Percentiles rank a stretch among this genome's conserved stretches.
Evolutionary conservation across 805 yeast species (phyloP).

Genomic region (Lachancea quebecensis): DNA sequence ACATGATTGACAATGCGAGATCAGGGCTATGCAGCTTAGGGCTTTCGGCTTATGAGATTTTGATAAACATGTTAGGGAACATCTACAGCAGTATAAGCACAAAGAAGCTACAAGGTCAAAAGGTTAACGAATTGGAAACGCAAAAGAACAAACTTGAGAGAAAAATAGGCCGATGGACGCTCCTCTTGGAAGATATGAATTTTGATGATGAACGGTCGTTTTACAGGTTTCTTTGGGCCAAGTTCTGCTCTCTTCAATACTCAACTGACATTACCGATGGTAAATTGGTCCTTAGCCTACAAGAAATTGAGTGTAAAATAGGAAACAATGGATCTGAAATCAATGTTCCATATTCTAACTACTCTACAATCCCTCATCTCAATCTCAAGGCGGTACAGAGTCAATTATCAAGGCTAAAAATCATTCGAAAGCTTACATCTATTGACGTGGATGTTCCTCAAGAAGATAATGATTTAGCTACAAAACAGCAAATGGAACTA

Average conservation of each 20-base stretch:
- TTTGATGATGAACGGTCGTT: slow-evolving; percentile 9
- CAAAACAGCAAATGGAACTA: slow-evolving; percentile 15
- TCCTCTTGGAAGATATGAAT: slow-evolving; percentile 21
- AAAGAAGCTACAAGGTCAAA: slow-evolving; percentile 29
- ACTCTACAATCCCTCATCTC: slow-evolving; percentile 50
- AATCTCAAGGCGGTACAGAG: slow-evolving; percentile 43
- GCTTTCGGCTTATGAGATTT: slow-evolving; percentile 39
- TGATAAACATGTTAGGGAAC: slow-evolving; percentile 38
- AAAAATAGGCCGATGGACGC: slow-evolving; percentile 45
- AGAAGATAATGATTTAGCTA: slow-evolving; percentile 15
- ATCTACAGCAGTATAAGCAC: slow-evolving; percentile 27
- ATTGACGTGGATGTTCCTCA: slow-evolving; percentile 47
- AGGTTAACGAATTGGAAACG: slow-evolving; percentile 31
- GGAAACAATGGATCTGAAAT: slow-evolving; percentile 6
- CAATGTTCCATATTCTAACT: slow-evolving; percentile 48
- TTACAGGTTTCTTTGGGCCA: slow-evolving; percentile 44
- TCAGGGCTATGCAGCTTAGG: slow-evolving; percentile 15
- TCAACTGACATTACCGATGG: slow-evolving; percentile 33
- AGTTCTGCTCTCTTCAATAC: slow-evolving; percentile 39
- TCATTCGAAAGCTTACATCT: slow-evolving; percentile 38
- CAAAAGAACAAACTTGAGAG: slow-evolving; percentile 38
- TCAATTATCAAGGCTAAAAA: slow-evolving; percentile 65
- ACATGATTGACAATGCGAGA: slow-evolving; percentile 13
- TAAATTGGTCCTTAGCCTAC: slow-evolving; percentile 23
- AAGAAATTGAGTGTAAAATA: slow-evolving; percentile 17